A percentile compares a stretch with the other conserved stretches of the same genome.
Conservation (phyloP, 2,329 filamentous ascomycete species). For the Stagonosporopsis rhizophila region DNA sequence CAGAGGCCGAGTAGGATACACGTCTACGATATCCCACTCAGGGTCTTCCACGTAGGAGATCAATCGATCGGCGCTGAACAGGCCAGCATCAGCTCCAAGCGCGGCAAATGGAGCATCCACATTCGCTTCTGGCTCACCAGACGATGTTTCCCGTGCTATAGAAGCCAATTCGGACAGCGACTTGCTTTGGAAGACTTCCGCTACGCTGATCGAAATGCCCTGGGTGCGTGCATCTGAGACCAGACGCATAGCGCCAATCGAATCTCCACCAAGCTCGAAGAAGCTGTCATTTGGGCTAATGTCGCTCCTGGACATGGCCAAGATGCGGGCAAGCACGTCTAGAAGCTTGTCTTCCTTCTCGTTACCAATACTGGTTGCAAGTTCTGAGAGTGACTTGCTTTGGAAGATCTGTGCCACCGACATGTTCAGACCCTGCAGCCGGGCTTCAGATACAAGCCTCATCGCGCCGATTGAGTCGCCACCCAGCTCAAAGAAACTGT, state of each 20-base stretch:
- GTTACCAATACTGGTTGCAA: conserved; percentile 57
- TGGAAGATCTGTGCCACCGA: conserved; percentile 55
- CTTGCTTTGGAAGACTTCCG: conserved; percentile 54
- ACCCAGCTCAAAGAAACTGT: conserved; percentile 56
- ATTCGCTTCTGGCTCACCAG: conserved; percentile 24
- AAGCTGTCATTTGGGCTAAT: conserved; percentile 54
- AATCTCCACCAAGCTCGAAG: conserved; percentile 57
- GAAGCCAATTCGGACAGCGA: conserved; percentile 47
- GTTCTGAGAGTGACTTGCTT: conserved; percentile 56
- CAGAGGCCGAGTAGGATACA: conserved; percentile 65
- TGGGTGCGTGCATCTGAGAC: conserved; percentile 49
- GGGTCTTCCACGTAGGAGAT: conserved; percentile 60
- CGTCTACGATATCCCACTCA: conserved; percentile 61
- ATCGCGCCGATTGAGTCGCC: conserved; percentile 58
- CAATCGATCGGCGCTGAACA: conserved; percentile 59
- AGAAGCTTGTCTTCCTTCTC: conserved; percentile 42
- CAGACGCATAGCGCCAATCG: conserved; percentile 55
- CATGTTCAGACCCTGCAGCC: conserved; percentile 45
- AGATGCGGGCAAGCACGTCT: conserved; percentile 36
- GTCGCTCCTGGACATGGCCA: conserved; percentile 37
- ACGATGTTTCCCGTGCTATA: conserved; percentile 40
- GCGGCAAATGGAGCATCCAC: conserved; percentile 60
- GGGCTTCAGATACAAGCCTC: conserved; percentile 51
- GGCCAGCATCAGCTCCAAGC: conserved; percentile 53
- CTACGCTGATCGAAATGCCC: conserved; percentile 51